Percentiles rank a stretch among this genome's conserved stretches.
Evolutionary conservation across 352 stramenopile genomes (phyloP).

Genomic region (Globisporangium uncinulatum): DNA sequence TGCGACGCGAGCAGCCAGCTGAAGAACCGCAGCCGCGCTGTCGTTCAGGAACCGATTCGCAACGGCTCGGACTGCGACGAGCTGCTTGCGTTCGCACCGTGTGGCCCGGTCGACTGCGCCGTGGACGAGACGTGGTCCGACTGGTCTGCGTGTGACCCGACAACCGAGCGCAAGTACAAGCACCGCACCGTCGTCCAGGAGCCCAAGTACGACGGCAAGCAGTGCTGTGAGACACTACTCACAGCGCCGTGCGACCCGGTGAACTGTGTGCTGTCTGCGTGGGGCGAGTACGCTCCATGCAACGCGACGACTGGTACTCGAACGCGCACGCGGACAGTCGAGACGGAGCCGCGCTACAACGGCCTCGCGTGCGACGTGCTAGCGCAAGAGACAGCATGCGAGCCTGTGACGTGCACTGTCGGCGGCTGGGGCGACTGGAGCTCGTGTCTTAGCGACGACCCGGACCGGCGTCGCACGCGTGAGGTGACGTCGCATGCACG

Average conservation of each 20-base stretch:
- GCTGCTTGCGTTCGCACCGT: constrained; percentile 22
- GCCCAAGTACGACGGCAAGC: constrained; percentile 26
- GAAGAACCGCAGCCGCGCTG: constrained; percentile 19
- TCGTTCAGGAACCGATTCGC: constrained; percentile 22
- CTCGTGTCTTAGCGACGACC: constrained; percentile 45
- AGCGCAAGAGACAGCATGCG: constrained; percentile 36
- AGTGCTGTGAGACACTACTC: constrained; percentile 21
- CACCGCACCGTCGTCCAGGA: constrained; percentile 19
- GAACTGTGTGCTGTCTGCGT: constrained; percentile 32
- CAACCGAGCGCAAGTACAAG: constrained; percentile 32
- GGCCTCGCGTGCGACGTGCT: constrained; percentile 28
- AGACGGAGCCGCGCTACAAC: constrained; percentile 27
- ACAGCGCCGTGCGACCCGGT: constrained; percentile 42
- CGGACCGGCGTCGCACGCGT: constrained; percentile 28
- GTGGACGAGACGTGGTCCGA: constrained; percentile 24
- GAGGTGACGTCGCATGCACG: constrained; percentile 25
- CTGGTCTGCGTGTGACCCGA: constrained; percentile 36
- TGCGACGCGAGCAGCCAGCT: constrained; percentile 22
- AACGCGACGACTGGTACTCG: constrained; percentile 30
- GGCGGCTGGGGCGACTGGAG: constrained; percentile 42
- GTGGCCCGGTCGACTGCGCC: constrained; percentile 14
- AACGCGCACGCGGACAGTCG: constrained; percentile 27
- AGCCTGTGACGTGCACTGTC: constrained; percentile 35
- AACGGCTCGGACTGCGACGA: constrained; percentile 23
- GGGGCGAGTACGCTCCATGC: constrained; percentile 38